Evolutionary conservation across 805 yeast species (phyloP).

Genomic region (Candida anglica): DNA sequence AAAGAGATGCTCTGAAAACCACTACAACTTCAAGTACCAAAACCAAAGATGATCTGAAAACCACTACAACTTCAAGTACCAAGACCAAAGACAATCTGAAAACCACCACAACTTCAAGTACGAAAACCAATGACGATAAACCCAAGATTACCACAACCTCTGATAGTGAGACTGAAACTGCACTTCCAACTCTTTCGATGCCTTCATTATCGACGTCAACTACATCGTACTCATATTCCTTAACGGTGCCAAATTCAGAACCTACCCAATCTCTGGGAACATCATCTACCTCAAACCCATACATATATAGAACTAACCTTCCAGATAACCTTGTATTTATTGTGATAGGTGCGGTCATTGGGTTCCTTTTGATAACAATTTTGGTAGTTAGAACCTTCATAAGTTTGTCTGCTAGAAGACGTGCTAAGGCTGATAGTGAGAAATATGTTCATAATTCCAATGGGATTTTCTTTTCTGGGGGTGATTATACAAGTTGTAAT

Average conservation of each 20-base stretch:
- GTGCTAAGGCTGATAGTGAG: slow-evolving; percentile 5
- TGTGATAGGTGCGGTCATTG: slow-evolving; percentile 34
- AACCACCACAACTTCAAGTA: too few species aligned
- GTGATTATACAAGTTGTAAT: neutral
- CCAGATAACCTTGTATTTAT: slow-evolving; percentile 41
- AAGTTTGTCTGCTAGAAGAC: slow-evolving; percentile 17
- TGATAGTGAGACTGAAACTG: too few species aligned
- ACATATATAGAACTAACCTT: slow-evolving; percentile 16
- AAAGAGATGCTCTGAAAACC: too few species aligned
- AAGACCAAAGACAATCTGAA: too few species aligned
- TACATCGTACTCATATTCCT: slow-evolving; percentile 2
- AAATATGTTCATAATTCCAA: slow-evolving; percentile 3
- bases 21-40: too few species aligned
- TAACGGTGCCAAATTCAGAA: neutral
- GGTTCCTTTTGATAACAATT: slow-evolving; percentile 13
- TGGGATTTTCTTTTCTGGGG: slow-evolving; percentile 2
- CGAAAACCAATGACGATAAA: too few species aligned
- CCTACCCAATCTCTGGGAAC: neutral
- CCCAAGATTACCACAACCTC: too few species aligned
- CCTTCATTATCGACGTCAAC: too few species aligned
- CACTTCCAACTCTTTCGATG: too few species aligned
- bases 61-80: too few species aligned
- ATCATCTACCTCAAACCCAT: too few species aligned
- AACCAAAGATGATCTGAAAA: too few species aligned
- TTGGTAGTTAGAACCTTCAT: slow-evolving; percentile 16